Base-by-base conservation (phyloP, 768 basidiomycete species). In the Kwoniella dejecticola region DNA sequence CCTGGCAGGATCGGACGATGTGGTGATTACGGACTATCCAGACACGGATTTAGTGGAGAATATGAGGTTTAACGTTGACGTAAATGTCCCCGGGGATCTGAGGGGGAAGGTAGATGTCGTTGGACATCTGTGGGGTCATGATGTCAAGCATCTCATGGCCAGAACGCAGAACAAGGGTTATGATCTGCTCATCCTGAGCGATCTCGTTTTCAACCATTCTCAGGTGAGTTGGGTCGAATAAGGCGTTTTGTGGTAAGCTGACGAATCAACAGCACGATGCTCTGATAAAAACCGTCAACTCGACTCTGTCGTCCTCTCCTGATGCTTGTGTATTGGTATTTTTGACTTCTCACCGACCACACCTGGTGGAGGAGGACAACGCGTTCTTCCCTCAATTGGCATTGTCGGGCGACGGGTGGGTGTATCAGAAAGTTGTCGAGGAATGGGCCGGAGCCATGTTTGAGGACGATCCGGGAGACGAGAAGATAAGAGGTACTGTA, bases 251-350 rank as follows among this genome's bases (percentile, higher is more conserved):
- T 30, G 4, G n/a, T 23, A 36, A 33, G 30, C 47, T 70, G 12
- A n/a, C n/a, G n/a, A n/a, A n/a, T n/a, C n/a, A n/a, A n/a, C n/a
- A 95, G 88, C 93, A 97, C 72, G 86, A 87, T 29, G 89, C 90
- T 0, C 81, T 97, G 19, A 82, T 96, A 6, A 82, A 82, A 23
- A 87, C 91, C 0, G 91, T 91, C 68, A 85, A 88, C 58, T 36
- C 69, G n/a, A 63, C 66, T 26, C 63, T 77, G 27, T 30, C 60
- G 27, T 55, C 50, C 47, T 8, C 70, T 68, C 62, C 56, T 30
- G 61, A 64, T 30, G 27, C 52, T 3, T 81, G 80, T 52, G 79
- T 91, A 0, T 84, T 94, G 0, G 89, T 92, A 0, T 95, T 96
- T 78, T 93, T 89, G 76, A 88, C 88, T 0, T 91, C 94, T 63